Evolutionary conservation across 1,139 yeast genomes (phyloP).

Genomic region (Pichia sp.): DNA sequence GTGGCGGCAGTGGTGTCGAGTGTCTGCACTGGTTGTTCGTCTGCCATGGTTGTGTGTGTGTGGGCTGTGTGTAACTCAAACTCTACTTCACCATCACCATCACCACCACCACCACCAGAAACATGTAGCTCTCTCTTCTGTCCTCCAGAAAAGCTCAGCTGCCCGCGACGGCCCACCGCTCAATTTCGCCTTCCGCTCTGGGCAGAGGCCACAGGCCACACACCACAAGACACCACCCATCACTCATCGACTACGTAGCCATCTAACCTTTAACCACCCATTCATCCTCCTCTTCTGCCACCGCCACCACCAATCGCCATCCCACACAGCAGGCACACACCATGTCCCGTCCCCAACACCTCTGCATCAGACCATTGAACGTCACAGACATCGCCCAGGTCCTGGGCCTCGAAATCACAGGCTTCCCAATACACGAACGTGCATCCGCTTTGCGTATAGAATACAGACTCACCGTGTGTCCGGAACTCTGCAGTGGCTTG

Average conservation of each 20-base stretch:
- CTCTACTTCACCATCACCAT: background rate
- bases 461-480: constrained; percentile 77
- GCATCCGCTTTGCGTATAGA: constrained; percentile 60
- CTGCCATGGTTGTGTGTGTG: background rate
- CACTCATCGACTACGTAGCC: too few relatives aligned
- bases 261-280: too few relatives aligned
- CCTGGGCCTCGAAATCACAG: constrained; percentile 58
- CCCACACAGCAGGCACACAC: background rate
- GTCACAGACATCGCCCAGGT: constrained; percentile 67
- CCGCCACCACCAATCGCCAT: too few relatives aligned
- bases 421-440: constrained; percentile 70
- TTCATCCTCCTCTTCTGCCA: too few relatives aligned
- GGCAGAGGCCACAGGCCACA: too few relatives aligned
- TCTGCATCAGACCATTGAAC: constrained; percentile 81
- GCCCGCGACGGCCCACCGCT: too few relatives aligned
- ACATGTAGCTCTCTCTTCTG: too few relatives aligned
- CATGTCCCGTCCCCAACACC: constrained; percentile 48
- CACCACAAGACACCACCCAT: too few relatives aligned
- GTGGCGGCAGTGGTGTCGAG: background rate
- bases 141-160: too few relatives aligned
- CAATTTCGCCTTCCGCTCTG: too few relatives aligned
- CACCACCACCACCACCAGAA: background rate
- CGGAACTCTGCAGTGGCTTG: constrained; percentile 87
- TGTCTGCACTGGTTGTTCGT: background rate
- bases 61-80: background rate